Base-by-base conservation (phyloP, 2,329 filamentous ascomycete species). In the Elsinoe arachidis region DNA sequence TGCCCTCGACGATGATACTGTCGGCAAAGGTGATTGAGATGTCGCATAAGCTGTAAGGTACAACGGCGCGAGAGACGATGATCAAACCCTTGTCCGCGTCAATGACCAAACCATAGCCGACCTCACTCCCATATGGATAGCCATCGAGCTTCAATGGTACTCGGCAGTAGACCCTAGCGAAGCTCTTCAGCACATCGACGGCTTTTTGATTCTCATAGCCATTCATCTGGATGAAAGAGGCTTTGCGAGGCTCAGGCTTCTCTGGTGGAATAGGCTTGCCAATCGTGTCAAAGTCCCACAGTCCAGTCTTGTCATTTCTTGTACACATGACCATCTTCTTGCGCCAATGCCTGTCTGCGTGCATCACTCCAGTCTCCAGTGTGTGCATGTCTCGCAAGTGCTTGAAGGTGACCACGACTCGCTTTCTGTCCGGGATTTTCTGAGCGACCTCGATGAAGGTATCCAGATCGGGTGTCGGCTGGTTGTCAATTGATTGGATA, bases 71-170 rank as follows among this genome's bases (percentile, higher is more conserved):
- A 1, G 93, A 97, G 56, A 97, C 92, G 59, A 97, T 82, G 5
- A 99, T 93, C 15, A 99, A 79, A 15, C 93, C 93, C 74, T 96
- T 92, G 60, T 95, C 90, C 0, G 95, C 93, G 72, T 99, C 93
- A 61, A 99, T 88, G n/a, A 99, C 92, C 37, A 99, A 76, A 38
- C 93, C 93, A 78, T 96, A 96, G 0, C 93, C 93, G 75, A 90
- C 93, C 73, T 95, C 93, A 51, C 90, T 82, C 63, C 93, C 90
- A 70, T 93, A 89, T 5, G 93, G 95, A 70, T 96, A 99, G n/a
- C 93, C 93, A 69, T 99, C 93, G 9, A 99, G 80, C 77, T 97
- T 97, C 61, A 99, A 77, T 0, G 93, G 93, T 86, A 99, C 92
- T 21, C 86, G 88, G 65, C 91, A 95, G 62, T 88, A 86, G 57